Evolutionary conservation across 352 stramenopile genomes (phyloP).

Genomic region (Elongisporangium prolatum): DNA sequence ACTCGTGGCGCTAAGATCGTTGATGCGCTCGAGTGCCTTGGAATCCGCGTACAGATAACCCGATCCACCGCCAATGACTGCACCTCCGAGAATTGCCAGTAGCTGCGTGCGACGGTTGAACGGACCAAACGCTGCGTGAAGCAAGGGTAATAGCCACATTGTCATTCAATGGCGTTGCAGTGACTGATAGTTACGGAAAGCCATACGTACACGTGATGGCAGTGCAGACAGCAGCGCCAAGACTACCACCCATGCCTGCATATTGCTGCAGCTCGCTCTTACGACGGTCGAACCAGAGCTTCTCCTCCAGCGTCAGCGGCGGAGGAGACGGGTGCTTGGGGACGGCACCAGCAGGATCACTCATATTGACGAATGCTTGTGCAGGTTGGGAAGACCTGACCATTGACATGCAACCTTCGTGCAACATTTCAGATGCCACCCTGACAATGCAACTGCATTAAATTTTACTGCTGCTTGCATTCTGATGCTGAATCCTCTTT

Average conservation of each 20-base stretch:
- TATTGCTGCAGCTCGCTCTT: conserved; percentile 63
- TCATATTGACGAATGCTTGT: not conserved
- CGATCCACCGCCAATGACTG: conserved; percentile 47
- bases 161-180: not conserved
- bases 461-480: not conserved
- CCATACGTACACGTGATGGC: conserved; percentile 46
- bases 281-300: conserved; percentile 76
- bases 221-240: conserved; percentile 43
- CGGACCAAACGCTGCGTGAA: conserved; percentile 43
- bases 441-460: not conserved
- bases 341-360: not conserved
- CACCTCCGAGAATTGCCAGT: conserved; percentile 47
- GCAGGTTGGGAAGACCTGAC: not conserved
- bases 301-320: conserved; percentile 76
- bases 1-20: conserved; percentile 75
- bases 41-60: conserved; percentile 73
- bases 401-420: not conserved
- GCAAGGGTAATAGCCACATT: not conserved
- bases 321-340: conserved; percentile 13
- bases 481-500: not conserved
- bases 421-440: not conserved
- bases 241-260: conserved; percentile 44
- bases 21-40: conserved; percentile 62
- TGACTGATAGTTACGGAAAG: not conserved
- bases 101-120: conserved; percentile 63